Evolutionary conservation across 192 early-diverging fungal species (phyloP).

Genomic region (Backusella psychrophila): DNA sequence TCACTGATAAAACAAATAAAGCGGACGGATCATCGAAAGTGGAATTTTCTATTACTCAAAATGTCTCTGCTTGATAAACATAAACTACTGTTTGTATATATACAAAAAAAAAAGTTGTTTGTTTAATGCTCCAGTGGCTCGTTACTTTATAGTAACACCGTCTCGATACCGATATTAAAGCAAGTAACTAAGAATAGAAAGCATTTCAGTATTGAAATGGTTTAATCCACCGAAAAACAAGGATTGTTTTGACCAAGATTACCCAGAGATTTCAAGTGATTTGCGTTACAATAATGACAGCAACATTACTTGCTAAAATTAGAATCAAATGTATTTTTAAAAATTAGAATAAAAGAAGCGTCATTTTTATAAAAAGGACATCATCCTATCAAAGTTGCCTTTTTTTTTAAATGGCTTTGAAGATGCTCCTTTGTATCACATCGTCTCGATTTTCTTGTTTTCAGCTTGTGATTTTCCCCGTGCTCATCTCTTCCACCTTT

Average conservation of each 20-base stretch:
- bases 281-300: background rate
- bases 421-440: too few relatives aligned
- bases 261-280: background rate
- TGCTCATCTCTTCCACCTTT: too few relatives aligned
- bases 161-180: background rate
- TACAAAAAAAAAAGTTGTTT: background rate
- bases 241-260: too few relatives aligned
- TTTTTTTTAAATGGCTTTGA: background rate
- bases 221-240: too few relatives aligned
- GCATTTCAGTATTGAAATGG: too few relatives aligned
- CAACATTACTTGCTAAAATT: background rate
- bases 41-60: background rate
- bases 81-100: background rate
- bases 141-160: background rate
- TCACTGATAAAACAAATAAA: too few relatives aligned
- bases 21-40: background rate
- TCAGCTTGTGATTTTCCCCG: too few relatives aligned
- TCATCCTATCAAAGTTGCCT: too few relatives aligned
- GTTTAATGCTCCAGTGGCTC: background rate
- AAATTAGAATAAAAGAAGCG: too few relatives aligned
- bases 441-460: too few relatives aligned
- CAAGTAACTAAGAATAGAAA: too few relatives aligned
- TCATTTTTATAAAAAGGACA: too few relatives aligned
- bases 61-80: background rate
- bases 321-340: background rate